Conservation (phyloP, 352 stramenopile genomes). For the Aphanomyces invadans region DNA sequence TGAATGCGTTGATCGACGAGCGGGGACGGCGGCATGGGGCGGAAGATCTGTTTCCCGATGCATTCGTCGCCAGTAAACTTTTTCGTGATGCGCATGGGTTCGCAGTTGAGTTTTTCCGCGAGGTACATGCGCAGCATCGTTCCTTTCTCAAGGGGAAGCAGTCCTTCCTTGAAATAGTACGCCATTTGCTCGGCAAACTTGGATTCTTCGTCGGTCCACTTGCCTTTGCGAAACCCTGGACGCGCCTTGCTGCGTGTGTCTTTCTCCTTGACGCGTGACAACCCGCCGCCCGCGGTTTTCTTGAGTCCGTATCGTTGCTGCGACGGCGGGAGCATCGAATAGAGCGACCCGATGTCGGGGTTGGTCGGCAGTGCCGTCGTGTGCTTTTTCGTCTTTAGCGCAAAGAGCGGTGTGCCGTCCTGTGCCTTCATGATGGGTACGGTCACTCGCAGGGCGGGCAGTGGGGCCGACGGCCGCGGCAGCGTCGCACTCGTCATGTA, state of each 20-base stretch:
- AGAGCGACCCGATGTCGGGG: not conserved
- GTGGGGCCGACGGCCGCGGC: not conserved
- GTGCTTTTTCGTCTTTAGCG: not conserved
- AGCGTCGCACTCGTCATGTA: slow-evolving; percentile 3
- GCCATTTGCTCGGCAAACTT: slow-evolving; percentile 64
- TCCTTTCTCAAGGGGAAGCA: slow-evolving; percentile 72
- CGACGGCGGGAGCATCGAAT: not conserved
- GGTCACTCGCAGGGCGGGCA: not conserved
- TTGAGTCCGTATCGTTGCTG: slow-evolving; percentile 11
- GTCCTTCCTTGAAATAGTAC: slow-evolving; percentile 79
- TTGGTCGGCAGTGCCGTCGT: not conserved
- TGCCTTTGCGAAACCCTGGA: slow-evolving; percentile 77
- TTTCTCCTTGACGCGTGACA: slow-evolving; percentile 3
- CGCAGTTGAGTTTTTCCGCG: slow-evolving; percentile 88
- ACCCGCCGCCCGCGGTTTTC: not conserved
- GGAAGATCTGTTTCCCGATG: slow-evolving; percentile 87
- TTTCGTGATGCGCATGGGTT: slow-evolving; percentile 90
- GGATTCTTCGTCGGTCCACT: slow-evolving; percentile 81
- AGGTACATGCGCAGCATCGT: slow-evolving; percentile 87
- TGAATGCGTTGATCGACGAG: slow-evolving; percentile 59
- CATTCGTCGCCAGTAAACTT: slow-evolving; percentile 88
- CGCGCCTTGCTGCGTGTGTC: slow-evolving; percentile 54
- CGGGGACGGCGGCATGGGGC: slow-evolving; percentile 57
- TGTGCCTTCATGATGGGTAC: not conserved
- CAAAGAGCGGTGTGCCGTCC: not conserved